A percentile compares a stretch with the other conserved stretches of the same genome.
phyloP scores from a whole-genome alignment of 2,329 filamentous ascomycete species.

The Hypomyces rosellus region DNA sequence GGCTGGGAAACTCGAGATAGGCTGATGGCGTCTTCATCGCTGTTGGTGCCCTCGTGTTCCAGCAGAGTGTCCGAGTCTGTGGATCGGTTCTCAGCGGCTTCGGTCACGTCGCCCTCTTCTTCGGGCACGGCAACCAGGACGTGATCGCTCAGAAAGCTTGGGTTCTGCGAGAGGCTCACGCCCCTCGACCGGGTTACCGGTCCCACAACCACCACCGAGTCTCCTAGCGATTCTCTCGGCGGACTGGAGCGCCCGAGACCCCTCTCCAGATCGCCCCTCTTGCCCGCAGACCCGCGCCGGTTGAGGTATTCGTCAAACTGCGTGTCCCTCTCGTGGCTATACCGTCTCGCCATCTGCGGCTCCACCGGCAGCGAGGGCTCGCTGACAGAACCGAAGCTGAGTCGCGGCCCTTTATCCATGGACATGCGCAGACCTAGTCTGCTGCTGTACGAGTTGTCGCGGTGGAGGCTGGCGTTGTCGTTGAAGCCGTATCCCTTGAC shows the following conservation, averaged over 20 bases:
- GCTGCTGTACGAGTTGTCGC: slow-evolving; percentile 21
- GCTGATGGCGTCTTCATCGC: slow-evolving; percentile 9
- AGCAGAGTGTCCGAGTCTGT: slow-evolving; percentile 10
- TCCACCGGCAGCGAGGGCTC: slow-evolving; percentile 19
- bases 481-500: slow-evolving; percentile 43
- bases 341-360: slow-evolving; percentile 23
- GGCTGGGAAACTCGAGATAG: slow-evolving; percentile 13
- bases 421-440: slow-evolving; percentile 16
- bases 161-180: slow-evolving; percentile 22
- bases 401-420: slow-evolving; percentile 24
- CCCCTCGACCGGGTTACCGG: slow-evolving; percentile 19
- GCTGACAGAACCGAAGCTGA: slow-evolving; percentile 22
- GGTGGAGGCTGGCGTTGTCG: slow-evolving; percentile 22
- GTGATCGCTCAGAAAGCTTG: slow-evolving; percentile 33
- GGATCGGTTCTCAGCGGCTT: slow-evolving; percentile 1
- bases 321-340: slow-evolving; percentile 41
- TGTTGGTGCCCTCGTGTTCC: slow-evolving; percentile 18
- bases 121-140: slow-evolving; percentile 34
- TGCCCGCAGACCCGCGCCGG: slow-evolving; percentile 22
- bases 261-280: slow-evolving; percentile 20
- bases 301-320: slow-evolving; percentile 41
- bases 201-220: slow-evolving; percentile 4
- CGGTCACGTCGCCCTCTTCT: slow-evolving; percentile 25
- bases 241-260: slow-evolving; percentile 22
- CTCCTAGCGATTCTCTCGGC: slow-evolving; percentile 2